Evolutionary conservation across 495 filamentous ascomycete species (phyloP).

Genomic region (Daldinia vernicosa): DNA sequence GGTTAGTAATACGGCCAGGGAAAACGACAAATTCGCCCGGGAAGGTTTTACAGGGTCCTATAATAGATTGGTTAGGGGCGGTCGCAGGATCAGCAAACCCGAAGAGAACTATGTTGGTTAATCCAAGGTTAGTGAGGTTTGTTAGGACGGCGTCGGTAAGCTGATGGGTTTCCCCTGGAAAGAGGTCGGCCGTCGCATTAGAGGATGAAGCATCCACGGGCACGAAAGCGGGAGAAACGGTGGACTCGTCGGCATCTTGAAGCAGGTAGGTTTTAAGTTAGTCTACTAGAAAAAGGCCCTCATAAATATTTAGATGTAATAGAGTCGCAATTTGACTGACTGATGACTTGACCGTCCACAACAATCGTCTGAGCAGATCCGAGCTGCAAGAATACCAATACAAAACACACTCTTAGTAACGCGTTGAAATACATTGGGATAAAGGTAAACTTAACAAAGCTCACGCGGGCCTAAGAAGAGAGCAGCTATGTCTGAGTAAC

Average conservation of each 20-base stretch:
- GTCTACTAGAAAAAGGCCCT: conserved; percentile 11
- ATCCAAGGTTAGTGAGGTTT: conserved; percentile 46
- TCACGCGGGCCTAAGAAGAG: background rate
- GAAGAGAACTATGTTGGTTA: conserved; percentile 46
- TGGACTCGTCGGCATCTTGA: conserved; percentile 41
- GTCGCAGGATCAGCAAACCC: conserved; percentile 40
- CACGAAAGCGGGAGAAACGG: conserved; percentile 39
- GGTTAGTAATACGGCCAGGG: conserved; percentile 59
- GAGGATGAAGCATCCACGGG: conserved; percentile 41
- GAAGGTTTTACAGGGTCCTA: conserved; percentile 52
- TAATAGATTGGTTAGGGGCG: conserved; percentile 30
- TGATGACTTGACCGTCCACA: conserved; percentile 38
- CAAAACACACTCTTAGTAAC: conserved; percentile 26
- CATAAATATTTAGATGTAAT: conserved; percentile 1
- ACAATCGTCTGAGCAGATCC: conserved; percentile 42
- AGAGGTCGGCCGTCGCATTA: conserved; percentile 46
- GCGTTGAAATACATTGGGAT: conserved; percentile 30
- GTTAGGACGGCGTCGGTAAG: conserved; percentile 53
- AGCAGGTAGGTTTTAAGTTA: conserved; percentile 24
- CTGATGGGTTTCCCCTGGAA: conserved; percentile 55
- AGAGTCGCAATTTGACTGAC: conserved; percentile 39
- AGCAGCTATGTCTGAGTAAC: background rate
- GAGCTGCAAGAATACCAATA: conserved; percentile 17
- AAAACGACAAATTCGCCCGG: conserved; percentile 53
- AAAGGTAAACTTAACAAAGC: conserved; percentile 1